Conservation (phyloP, 441 rosid species). For the Adansonia grandidieri region DNA sequence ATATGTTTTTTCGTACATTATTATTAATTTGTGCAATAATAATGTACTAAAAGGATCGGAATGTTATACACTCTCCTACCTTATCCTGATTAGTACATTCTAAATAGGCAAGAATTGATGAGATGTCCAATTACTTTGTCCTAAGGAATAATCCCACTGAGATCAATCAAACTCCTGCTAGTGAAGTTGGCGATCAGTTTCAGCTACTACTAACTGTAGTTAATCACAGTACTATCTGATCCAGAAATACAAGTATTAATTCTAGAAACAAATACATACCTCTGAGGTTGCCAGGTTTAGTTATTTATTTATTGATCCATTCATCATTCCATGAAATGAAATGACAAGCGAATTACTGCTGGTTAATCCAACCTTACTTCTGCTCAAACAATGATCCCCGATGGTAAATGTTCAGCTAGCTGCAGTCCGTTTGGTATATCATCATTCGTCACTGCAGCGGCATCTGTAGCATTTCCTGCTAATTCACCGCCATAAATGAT, state of each 20-base stretch:
- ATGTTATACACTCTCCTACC: not conserved
- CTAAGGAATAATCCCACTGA: not conserved
- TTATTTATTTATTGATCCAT: not conserved
- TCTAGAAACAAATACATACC: not conserved
- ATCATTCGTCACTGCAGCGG: not conserved
- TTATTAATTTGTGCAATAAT: conserved; percentile 2
- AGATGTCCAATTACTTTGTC: conserved; percentile 12
- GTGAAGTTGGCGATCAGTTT: conserved; percentile 24
- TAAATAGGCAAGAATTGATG: not conserved
- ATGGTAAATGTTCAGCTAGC: not conserved
- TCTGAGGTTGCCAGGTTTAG: not conserved
- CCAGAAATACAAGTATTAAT: not conserved
- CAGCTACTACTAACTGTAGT: not conserved
- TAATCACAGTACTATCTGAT: not conserved
- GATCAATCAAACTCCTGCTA: conserved; percentile 5
- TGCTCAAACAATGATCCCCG: not conserved
- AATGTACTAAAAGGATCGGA: not conserved
- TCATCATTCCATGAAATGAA: not conserved
- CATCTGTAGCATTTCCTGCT: not conserved
- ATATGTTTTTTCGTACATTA: not conserved
- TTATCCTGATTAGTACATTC: conserved; percentile 17
- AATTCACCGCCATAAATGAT: too few relatives aligned
- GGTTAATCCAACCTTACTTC: not conserved
- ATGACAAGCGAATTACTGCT: not conserved
- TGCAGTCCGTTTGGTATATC: not conserved